Percentiles rank a stretch among this genome's conserved stretches.
Conservation (phyloP, 78 protist species). For the slime mould (Dictyostelium discoideum) region DNA sequence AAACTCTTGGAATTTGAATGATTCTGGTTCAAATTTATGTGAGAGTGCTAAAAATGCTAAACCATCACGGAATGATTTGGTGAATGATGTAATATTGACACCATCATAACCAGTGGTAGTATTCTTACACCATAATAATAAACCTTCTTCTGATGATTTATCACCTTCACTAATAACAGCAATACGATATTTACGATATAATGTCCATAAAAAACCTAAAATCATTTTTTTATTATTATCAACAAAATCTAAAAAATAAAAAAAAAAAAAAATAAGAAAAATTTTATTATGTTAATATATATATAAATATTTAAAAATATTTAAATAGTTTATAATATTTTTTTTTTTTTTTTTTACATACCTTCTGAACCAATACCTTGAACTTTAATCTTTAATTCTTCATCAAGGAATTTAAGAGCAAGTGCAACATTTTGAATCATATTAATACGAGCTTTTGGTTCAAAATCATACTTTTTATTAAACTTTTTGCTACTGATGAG, state of each 20-base stretch:
- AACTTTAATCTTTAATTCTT: constrained; percentile 72
- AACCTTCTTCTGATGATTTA: constrained; percentile 76
- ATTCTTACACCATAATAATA: constrained; percentile 59
- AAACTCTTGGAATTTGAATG: constrained; percentile 28
- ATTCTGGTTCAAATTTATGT: constrained; percentile 59
- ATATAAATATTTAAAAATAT: no score
- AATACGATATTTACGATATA: constrained; percentile 82
- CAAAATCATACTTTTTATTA: constrained; percentile 48
- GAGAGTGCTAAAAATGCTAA: constrained; percentile 66
- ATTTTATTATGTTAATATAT: neutral
- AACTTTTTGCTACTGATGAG: constrained; percentile 45
- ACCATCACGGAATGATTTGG: constrained; percentile 77
- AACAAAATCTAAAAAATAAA: constrained; percentile 34
- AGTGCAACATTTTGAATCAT: constrained; percentile 57
- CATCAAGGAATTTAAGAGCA: constrained; percentile 64
- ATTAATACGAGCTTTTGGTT: constrained; percentile 68
- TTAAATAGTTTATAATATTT: no score
- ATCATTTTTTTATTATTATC: constrained; percentile 80
- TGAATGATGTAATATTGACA: constrained; percentile 50
- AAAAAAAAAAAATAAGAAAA: neutral
- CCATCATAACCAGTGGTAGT: constrained; percentile 69
- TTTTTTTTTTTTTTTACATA: constrained; percentile 23
- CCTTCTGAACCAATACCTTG: constrained; percentile 85
- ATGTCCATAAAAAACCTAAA: constrained; percentile 79
- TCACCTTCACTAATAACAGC: constrained; percentile 78